Conservation (phyloP, 352 stramenopile species). For the Globisporangium okanoganense region DNA sequence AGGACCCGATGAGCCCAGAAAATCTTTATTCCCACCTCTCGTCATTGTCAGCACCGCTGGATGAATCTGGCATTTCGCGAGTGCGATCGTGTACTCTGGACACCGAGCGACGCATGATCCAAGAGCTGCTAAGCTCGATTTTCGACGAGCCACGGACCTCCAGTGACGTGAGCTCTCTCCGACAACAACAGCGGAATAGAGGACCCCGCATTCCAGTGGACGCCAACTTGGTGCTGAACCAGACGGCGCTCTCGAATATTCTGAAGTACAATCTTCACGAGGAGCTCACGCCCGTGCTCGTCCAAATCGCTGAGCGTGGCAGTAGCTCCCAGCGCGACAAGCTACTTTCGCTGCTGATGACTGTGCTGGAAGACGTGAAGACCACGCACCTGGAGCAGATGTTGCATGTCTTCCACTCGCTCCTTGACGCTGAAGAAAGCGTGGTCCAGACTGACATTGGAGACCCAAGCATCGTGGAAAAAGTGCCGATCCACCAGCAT, state of each 20-base stretch:
- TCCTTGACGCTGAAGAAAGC: constrained; percentile 31
- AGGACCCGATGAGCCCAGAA: not conserved
- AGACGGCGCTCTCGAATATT: constrained; percentile 44
- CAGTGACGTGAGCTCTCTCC: not conserved
- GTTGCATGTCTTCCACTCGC: constrained; percentile 31
- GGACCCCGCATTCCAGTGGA: constrained; percentile 21
- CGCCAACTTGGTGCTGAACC: constrained; percentile 35
- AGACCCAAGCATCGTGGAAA: not conserved
- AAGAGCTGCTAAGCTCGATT: not conserved
- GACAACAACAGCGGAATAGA: constrained; percentile 1
- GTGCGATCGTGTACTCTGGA: constrained; percentile 25
- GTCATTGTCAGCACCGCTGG: not conserved
- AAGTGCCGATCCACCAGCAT: constrained; percentile 31
- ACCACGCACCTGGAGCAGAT: constrained; percentile 38
- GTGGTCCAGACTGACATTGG: not conserved
- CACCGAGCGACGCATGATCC: constrained; percentile 19
- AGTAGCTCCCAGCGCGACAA: constrained; percentile 31
- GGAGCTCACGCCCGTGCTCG: constrained; percentile 21
- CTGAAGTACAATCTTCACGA: constrained; percentile 32
- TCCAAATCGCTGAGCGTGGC: constrained; percentile 8
- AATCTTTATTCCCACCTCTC: not conserved
- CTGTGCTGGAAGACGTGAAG: constrained; percentile 65
- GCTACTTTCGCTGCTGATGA: constrained; percentile 47
- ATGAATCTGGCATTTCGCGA: not conserved
- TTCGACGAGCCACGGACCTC: not conserved